A percentile compares a stretch with the other conserved stretches of the same genome.
These are phyloP conservation scores for Nakaseomyces kungkrabaensis DNA, from an alignment of 1,139 yeast genomes.

Conservation along the genomic window DNA sequence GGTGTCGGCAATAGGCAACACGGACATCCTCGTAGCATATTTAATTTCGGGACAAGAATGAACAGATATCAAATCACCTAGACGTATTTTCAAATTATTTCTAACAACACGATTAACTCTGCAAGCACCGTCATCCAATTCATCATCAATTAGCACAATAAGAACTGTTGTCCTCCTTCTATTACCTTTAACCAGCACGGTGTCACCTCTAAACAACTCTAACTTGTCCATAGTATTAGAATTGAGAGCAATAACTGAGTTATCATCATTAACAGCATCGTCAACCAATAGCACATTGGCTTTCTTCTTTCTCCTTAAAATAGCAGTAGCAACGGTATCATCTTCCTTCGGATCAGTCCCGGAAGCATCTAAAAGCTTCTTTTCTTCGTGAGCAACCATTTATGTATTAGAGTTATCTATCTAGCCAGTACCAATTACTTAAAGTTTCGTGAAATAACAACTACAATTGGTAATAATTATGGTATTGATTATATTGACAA, in stretches of 20 bases:
- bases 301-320: conserved; percentile 94
- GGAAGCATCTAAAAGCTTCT: conserved; percentile 43
- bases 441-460: no score
- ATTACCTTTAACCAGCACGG: conserved; percentile 94
- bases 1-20: conserved; percentile 93
- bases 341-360: conserved; percentile 46
- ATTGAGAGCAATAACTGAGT: conserved; percentile 89
- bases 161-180: conserved; percentile 95
- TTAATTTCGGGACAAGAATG: conserved; percentile 98
- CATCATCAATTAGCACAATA: conserved; percentile 93
- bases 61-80: conserved; percentile 83
- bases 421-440: no score
- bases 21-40: conserved; percentile 88
- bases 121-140: conserved; percentile 91
- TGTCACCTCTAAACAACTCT: conserved; percentile 94
- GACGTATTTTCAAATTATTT: conserved; percentile 84
- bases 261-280: conserved; percentile 95
- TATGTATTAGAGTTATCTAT: not conserved
- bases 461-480: no score
- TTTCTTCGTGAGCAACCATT: conserved; percentile 22
- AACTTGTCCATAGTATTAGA: conserved; percentile 90
- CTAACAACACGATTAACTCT: conserved; percentile 92
- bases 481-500: no score
- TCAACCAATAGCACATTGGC: conserved; percentile 84
- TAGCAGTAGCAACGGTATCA: conserved; percentile 94